phyloP scores from a whole-genome alignment of 2,329 filamentous ascomycete genomes.

The Penicillium freii region DNA sequence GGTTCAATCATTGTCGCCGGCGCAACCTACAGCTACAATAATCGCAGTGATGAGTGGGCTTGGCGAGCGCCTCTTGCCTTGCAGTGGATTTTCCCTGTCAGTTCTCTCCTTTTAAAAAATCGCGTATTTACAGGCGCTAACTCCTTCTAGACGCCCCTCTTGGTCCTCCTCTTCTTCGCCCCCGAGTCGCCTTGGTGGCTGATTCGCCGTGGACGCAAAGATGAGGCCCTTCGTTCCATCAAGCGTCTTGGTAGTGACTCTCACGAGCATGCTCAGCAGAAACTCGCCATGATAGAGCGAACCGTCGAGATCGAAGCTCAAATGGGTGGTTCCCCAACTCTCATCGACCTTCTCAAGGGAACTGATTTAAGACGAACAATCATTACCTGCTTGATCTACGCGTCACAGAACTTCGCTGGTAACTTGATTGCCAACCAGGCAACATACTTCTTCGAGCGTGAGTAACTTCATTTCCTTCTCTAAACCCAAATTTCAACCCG shows the following conservation, averaged over 20 bases:
- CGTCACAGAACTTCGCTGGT: constrained; percentile 53
- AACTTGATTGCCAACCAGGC: constrained; percentile 64
- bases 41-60: constrained; percentile 21
- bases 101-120: background rate
- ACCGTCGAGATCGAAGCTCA: constrained; percentile 34
- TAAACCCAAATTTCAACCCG: background rate
- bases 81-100: constrained; percentile 34
- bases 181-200: constrained; percentile 33
- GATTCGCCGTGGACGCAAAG: constrained; percentile 27
- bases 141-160: constrained; percentile 25
- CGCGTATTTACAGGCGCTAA: background rate
- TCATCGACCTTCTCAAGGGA: constrained; percentile 35
- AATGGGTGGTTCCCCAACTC: constrained; percentile 26
- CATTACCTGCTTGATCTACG: constrained; percentile 35
- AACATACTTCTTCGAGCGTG: constrained; percentile 56
- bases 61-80: constrained; percentile 30
- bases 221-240: constrained; percentile 26
- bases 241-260: constrained; percentile 23
- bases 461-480: constrained; percentile 4
- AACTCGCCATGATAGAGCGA: constrained; percentile 34
- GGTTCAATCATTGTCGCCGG: constrained; percentile 30
- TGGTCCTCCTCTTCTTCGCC: constrained; percentile 29
- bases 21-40: constrained; percentile 25
- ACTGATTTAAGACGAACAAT: constrained; percentile 33
- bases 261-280: constrained; percentile 19